These are phyloP conservation scores for Penicillium robsamsonii DNA, from an alignment of 495 filamentous ascomycete genomes.

Conservation along the genomic window DNA sequence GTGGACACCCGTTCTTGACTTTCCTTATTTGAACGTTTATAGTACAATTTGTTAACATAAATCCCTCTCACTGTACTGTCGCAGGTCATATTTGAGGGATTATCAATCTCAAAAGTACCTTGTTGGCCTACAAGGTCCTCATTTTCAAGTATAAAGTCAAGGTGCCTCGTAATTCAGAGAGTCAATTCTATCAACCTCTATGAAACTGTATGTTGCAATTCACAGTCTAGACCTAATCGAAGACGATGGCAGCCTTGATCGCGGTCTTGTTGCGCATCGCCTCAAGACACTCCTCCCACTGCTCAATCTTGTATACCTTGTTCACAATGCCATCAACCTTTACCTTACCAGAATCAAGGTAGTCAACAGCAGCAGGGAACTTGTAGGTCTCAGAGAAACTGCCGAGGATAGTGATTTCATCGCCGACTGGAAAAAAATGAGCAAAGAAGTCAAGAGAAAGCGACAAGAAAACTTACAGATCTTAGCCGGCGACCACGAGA, in stretches of 20 bases:
- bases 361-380: conserved; percentile 70
- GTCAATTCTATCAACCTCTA: conserved; percentile 14
- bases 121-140: conserved; percentile 14
- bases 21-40: too few species aligned
- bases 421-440: conserved; percentile 30
- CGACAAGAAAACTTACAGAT: conserved; percentile 46
- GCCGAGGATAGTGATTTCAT: conserved; percentile 69
- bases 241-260: conserved; percentile 70
- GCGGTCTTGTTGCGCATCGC: conserved; percentile 60
- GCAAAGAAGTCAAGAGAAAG: background rate
- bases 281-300: conserved; percentile 45
- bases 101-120: background rate
- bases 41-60: background rate
- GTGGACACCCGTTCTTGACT: too few species aligned
- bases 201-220: background rate
- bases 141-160: background rate
- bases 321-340: conserved; percentile 56
- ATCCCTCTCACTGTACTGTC: background rate
- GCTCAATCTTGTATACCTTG: conserved; percentile 49
- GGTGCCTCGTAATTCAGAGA: conserved; percentile 1
- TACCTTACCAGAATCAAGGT: conserved; percentile 64
- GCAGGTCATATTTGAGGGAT: background rate
- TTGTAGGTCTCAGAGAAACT: conserved; percentile 71
- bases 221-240: conserved; percentile 46
- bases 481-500: conserved; percentile 65